Percentiles rank a stretch among this genome's conserved stretches.
Conservation (phyloP, 169 alveolate genomes). For the Babesia caballi region DNA sequence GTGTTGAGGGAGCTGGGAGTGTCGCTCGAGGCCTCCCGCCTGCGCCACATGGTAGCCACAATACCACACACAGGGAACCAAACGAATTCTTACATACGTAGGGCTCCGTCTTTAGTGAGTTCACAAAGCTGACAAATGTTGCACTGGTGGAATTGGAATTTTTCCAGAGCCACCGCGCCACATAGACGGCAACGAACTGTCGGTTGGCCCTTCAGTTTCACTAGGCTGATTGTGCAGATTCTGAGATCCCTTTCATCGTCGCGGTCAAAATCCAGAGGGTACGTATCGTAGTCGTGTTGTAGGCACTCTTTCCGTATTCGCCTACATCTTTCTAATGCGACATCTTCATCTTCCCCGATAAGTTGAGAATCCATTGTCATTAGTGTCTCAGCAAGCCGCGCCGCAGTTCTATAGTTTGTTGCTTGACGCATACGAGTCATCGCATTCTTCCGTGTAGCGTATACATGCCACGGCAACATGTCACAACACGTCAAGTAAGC, state of each 20-base stretch:
- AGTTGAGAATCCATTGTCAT: slow-evolving; percentile 45
- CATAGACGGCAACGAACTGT: slow-evolving; percentile 58
- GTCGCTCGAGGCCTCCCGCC: no score
- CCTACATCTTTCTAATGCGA: no score
- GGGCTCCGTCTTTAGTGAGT: not conserved
- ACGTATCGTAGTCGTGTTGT: slow-evolving; percentile 44
- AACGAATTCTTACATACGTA: not conserved
- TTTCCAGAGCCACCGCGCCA: slow-evolving; percentile 44
- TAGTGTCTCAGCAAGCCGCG: slow-evolving; percentile 64
- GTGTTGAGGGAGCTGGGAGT: no score
- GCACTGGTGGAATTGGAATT: slow-evolving; percentile 26
- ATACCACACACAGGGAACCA: no score
- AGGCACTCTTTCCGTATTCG: no score
- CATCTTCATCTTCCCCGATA: no score
- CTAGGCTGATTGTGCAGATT: slow-evolving; percentile 50
- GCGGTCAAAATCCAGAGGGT: slow-evolving; percentile 24
- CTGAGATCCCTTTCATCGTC: slow-evolving; percentile 25
- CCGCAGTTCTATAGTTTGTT: slow-evolving; percentile 79
- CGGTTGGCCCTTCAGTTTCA: slow-evolving; percentile 8
- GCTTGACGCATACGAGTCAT: slow-evolving; percentile 86
- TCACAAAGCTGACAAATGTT: slow-evolving; percentile 52
- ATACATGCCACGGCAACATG: slow-evolving; percentile 74
- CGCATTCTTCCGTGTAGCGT: slow-evolving; percentile 77
- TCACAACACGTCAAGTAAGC: slow-evolving; percentile 81
- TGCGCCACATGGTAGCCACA: no score